Evolutionary conservation across 306 rosid genomes (phyloP).

Genomic region (Casuarina equisetifolia): DNA sequence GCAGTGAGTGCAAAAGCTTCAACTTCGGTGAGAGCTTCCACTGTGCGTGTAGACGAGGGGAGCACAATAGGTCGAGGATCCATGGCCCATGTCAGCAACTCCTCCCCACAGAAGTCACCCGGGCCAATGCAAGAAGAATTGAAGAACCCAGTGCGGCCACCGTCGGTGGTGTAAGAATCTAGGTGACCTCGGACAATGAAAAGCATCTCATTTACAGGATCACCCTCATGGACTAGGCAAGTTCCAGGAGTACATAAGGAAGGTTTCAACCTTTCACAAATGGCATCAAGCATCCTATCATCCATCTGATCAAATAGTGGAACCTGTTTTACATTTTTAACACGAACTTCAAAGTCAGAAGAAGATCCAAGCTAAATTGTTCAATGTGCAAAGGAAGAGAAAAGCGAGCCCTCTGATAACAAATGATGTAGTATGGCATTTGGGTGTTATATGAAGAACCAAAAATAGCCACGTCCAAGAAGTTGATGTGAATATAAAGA

Average conservation of each 20-base stretch:
- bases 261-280: slow-evolving; percentile 89
- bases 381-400: too few relatives aligned
- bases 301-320: slow-evolving; percentile 95
- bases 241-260: slow-evolving; percentile 83
- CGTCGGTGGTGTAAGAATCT: slow-evolving; percentile 91
- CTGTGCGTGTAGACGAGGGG: slow-evolving; percentile 86
- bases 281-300: slow-evolving; percentile 89
- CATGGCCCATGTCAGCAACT: slow-evolving; percentile 87
- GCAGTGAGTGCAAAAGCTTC: slow-evolving; percentile 95
- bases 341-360: too few relatives aligned
- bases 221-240: slow-evolving; percentile 75
- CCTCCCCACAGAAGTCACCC: slow-evolving; percentile 95
- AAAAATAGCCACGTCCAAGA: too few relatives aligned
- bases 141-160: slow-evolving; percentile 90
- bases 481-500: too few relatives aligned
- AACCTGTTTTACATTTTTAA: slow-evolving; percentile 40
- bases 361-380: too few relatives aligned
- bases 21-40: slow-evolving; percentile 75
- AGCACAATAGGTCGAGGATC: slow-evolving; percentile 77
- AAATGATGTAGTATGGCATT: too few relatives aligned
- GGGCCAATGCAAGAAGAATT: slow-evolving; percentile 81
- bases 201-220: slow-evolving; percentile 89
- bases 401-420: too few relatives aligned
- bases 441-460: too few relatives aligned
- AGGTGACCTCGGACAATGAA: slow-evolving; percentile 89